Base-by-base conservation (phyloP, 1,284 basidiomycete genomes). In the Papiliotrema nemorosa region DNA sequence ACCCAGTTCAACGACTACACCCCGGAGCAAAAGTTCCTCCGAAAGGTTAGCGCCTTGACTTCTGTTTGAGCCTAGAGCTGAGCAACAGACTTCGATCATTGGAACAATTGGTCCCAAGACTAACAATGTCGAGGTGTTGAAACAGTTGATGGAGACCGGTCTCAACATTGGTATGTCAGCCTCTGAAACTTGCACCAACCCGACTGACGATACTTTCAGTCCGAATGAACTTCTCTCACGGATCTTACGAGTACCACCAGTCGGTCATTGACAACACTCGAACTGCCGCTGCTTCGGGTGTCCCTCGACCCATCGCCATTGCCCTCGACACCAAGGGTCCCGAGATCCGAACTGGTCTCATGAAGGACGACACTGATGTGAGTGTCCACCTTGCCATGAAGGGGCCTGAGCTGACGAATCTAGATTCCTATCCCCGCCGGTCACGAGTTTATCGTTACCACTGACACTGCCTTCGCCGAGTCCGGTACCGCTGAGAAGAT, bases 251-350 rank as follows among this genome's bases (percentile, higher is more conserved):
- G 67, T 96, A 93, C 76, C 93, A 97, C 78, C 90, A 97, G 78
- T 91, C 88, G 60, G 92, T 97, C 60, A 90, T 97, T 70, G 90
- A 97, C 79, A 96, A 97, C 80, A 88, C 90, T 45, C 83, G 91
- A 65, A 85, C 84, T 69, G 86, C 88, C 78, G 81, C 89, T 53
- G 83, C 82, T 43, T 82, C 75, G 61, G 81, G 84, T 63, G 83
- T 41, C 34, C 90, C 90, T 49, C 89, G 96, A 50, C 93, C 96
- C 22, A 82, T 99, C 44, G 96, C 96, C 49, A 97, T 99, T 69
- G 96, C 96, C 64, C 81, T 99, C 49, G 96, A 99, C 78, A 98
- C 96, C 61, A 98, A 98, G 88, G 96, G 96, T 48, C 96, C 96
- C 35, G 96, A 98, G 79, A 99, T 99, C 79, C 87, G 96, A 64